These are phyloP conservation scores for Dinochytrium kinnereticum DNA, from an alignment of 371 early-diverging fungal genomes.

Conservation along the genomic window DNA sequence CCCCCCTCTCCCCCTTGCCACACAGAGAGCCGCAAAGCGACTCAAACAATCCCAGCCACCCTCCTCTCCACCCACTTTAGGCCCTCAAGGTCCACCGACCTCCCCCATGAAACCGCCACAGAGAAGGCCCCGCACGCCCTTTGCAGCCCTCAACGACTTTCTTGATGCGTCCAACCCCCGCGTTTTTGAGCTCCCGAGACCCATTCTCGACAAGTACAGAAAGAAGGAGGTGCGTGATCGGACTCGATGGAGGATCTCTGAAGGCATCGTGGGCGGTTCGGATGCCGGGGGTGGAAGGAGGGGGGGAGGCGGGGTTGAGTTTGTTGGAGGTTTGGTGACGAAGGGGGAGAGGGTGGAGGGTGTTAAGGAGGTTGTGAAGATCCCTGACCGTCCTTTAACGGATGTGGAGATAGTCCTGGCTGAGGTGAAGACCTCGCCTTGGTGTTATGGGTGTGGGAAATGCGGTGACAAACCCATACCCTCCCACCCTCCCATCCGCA, in stretches of 20 bases:
- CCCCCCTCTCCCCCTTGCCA: too few relatives aligned
- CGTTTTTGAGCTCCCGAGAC: slow-evolving; percentile 1
- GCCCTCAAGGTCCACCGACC: not conserved
- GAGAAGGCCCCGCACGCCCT: not conserved
- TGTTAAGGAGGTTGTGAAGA: not conserved
- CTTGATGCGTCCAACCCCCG: not conserved
- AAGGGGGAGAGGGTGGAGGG: not conserved
- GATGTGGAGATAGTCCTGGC: not conserved
- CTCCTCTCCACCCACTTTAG: not conserved
- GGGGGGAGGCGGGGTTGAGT: too few relatives aligned
- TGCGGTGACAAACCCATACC: not conserved
- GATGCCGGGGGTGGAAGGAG: not conserved
- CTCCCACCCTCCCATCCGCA: too few relatives aligned
- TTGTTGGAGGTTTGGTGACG: too few relatives aligned
- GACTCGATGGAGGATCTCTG: not conserved
- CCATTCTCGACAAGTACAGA: slow-evolving; percentile 14
- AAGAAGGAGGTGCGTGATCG: not conserved
- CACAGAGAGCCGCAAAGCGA: too few relatives aligned
- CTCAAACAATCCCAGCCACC: too few relatives aligned
- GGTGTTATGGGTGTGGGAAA: slow-evolving; percentile 4
- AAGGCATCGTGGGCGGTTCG: not conserved
- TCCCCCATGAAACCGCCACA: not conserved
- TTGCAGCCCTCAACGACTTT: not conserved
- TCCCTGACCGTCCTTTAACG: not conserved
- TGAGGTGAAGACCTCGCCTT: not conserved